Evolutionary conservation across 164 flowering plant species (phyloP).

Genomic region (Stephania cephalantha): DNA sequence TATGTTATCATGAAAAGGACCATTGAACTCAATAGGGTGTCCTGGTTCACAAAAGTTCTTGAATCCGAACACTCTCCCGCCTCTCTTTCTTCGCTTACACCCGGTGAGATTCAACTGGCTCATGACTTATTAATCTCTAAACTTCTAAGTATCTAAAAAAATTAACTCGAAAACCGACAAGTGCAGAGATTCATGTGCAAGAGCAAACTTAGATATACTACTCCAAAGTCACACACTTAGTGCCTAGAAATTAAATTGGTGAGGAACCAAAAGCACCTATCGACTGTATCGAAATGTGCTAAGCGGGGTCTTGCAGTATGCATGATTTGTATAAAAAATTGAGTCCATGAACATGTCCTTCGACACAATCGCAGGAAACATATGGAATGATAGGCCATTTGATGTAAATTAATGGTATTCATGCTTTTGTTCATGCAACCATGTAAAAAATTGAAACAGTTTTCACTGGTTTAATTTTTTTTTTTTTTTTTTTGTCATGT

Average conservation of each 20-base stretch:
- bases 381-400: slow-evolving; percentile 11
- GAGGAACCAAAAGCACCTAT: slow-evolving; percentile 22
- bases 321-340: slow-evolving; percentile 24
- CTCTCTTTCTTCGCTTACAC: slow-evolving; percentile 72
- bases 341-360: background rate
- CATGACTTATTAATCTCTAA: slow-evolving; percentile 21
- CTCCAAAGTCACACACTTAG: slow-evolving; percentile 41
- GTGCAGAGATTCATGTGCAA: background rate
- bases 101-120: slow-evolving; percentile 25
- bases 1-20: slow-evolving; percentile 61
- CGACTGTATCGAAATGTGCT: slow-evolving; percentile 15
- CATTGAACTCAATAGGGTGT: slow-evolving; percentile 48
- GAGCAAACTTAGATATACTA: slow-evolving; percentile 13
- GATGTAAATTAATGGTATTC: slow-evolving; percentile 18
- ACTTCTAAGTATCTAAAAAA: too few relatives aligned
- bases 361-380: slow-evolving; percentile 14
- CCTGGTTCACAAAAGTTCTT: slow-evolving; percentile 69
- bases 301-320: slow-evolving; percentile 22
- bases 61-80: slow-evolving; percentile 59
- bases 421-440: slow-evolving; percentile 21
- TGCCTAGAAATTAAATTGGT: slow-evolving; percentile 54
- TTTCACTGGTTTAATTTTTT: background rate
- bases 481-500: background rate
- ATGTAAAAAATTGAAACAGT: background rate
- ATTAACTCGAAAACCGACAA: too few relatives aligned